Evolutionary conservation across 352 stramenopile species (phyloP), one percentile per base, ranked within the genome.

Genomic region (Globisporangium okanoganense): DNA sequence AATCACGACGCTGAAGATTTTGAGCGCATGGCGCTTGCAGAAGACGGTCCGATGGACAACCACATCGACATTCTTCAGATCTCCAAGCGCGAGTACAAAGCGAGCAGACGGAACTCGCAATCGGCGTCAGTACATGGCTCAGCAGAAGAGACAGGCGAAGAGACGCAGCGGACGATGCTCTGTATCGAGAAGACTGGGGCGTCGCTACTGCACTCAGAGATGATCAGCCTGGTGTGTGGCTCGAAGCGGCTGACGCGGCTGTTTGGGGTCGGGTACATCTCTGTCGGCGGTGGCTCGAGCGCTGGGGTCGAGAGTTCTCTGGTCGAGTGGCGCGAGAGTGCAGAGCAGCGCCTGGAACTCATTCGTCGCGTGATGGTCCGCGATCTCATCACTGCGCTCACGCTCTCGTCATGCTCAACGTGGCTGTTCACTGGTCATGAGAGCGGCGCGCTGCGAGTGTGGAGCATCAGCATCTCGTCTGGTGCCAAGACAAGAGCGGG

Each of bases 341-440:
- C 55, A 12, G 60, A 70, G 47, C 24, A 44, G 12, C 8, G 22
- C 2, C 33, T 80, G 5, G 54, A 62, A n/a, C 25, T 78, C 0
- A 57, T 58, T 1, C 62, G 66, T 6, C 64, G 68, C 13, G 58
- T 87, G 2, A 61, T 66, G 65, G 27, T 79, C 38, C 67, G 50
- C 27, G 64, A 83, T 35, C 31, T 24, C 1, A 69, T 88, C 47
- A 69, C 73, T 6, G 45, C 70, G 25, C 52, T 90, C 44, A 20
- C 67, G 0, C 35, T 85, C 18, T 76, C 67, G 3, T 50, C 53
- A 6, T 78, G 67, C 63, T 70, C 67, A 13, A 55, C 74, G 18
- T 94, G 84, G 84, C 62, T 94, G 20, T 71, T 90, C 31, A 75
- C 68, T 25, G 77, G 79, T 0, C 71, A 79, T 29, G 35, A 2